These are phyloP conservation scores for Adansonia gregorii DNA, from an alignment of 441 rosid genomes.

Conservation along the genomic window DNA sequence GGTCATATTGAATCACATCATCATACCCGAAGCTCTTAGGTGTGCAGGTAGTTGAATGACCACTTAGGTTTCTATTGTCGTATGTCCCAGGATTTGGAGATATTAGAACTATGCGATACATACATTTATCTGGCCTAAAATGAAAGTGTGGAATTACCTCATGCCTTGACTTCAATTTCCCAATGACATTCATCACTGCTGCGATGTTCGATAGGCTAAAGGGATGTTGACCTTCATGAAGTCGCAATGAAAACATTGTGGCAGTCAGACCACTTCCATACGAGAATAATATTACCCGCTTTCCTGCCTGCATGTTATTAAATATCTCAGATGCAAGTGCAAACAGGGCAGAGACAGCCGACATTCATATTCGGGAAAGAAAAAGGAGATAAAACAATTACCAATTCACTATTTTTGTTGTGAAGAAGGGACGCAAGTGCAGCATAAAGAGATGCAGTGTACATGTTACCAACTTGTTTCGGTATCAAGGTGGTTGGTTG, in stretches of 20 bases:
- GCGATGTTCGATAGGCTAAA: constrained; percentile 83
- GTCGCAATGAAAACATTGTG: constrained; percentile 84
- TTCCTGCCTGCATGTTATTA: constrained; percentile 59
- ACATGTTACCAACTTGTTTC: constrained; percentile 98
- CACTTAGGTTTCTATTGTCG: background rate
- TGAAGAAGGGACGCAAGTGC: constrained; percentile 91
- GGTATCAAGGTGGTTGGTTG: constrained; percentile 88
- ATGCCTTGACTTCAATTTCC: constrained; percentile 80
- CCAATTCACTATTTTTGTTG: constrained; percentile 73
- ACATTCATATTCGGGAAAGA: background rate
- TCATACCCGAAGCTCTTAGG: background rate
- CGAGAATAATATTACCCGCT: constrained; percentile 82
- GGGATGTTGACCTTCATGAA: constrained; percentile 61
- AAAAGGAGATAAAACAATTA: constrained; percentile 38
- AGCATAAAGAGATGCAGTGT: constrained; percentile 93
- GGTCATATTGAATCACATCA: background rate
- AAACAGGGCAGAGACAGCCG: constrained; percentile 11
- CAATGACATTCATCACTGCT: constrained; percentile 65
- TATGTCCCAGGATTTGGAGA: background rate
- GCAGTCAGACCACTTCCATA: constrained; percentile 94
- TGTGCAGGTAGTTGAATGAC: background rate
- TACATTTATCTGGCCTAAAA: background rate
- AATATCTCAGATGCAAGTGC: constrained; percentile 20
- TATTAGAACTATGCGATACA: background rate
- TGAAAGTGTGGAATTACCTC: constrained; percentile 57